Evolutionary conservation across 306 rosid genomes (phyloP), one percentile per base, ranked within the genome.

Genomic region (Medicago truncatula): DNA sequence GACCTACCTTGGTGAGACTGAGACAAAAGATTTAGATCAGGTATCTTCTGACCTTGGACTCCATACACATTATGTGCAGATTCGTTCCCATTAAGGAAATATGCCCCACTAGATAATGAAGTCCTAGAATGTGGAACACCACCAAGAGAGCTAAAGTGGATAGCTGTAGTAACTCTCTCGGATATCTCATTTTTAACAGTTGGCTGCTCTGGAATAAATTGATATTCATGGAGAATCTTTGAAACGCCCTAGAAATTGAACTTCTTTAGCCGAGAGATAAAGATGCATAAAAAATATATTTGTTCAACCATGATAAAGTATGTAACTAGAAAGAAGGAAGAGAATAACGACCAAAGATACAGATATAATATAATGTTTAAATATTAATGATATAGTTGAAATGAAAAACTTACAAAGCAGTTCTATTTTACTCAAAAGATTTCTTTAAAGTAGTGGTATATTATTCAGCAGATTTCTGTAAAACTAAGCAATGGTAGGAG

Each of bases 181-280:
- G 80, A 77, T 23, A 81, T 34, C 36, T 89, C 97, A 47, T 67
- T 70, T 81, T 82, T 87, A 72, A 83, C 89, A 80, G 89, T 85
- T 71, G 95, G 95, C 75, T 85, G 88, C 85, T 87, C 92, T 6
- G 94, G 95, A 82, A 91, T 88, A 83, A 91, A 91, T 76, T 91
- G 87, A 75, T 91, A 91, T 76, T 91, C 92, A 23, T 83, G 92
- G 72, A 87, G 82, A 83, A 92, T 81, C 87, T 88, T 85, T 56
- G 88, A 77, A 81, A 77, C 74, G 41, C 84, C 90, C 95, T 87
- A 73, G 65, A 74, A 58, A 83, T 67, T 36, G 60, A 81, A 38
- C 39, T 46, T 9, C 23, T 76, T 49, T 16, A 83, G 76, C 40
- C 31, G 16, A 72, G 52, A 38, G 63, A 70, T 41, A 67, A 62